Evolutionary conservation across 805 yeast species (phyloP), one percentile per base, ranked within the genome.

Genomic region (Metschnikowia similis): DNA sequence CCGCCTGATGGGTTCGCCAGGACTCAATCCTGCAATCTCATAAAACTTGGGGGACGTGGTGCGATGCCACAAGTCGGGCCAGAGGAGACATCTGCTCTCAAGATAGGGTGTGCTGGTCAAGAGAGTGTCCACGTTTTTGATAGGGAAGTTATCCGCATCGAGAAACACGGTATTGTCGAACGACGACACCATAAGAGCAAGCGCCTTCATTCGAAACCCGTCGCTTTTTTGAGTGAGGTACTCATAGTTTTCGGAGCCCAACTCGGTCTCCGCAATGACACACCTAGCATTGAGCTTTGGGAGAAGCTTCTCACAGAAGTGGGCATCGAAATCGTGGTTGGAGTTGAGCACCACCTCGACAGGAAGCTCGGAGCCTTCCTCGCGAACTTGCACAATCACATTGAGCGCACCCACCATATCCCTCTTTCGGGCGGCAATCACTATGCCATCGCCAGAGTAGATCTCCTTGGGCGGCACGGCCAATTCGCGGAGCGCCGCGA

Each of bases 261-360:
- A 72, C 14, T 67, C 65, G 3, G 66, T 65, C 13, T 71, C 67
- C 50, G 76, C 61, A 13, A 83, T 77, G 13, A 86, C 79, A 73
- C 96, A 89, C 55, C 74, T 75, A 4, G 85, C 92, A 52, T 82
- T 78, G 49, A 84, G 66, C 17, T 63, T 58, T 0, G 92, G 90
- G 56, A 88, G 71, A 2, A 85, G 71, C 8, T 69, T 67, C 21
- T 79, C 81, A 67, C 96, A 89, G 21, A 63, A 59, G 30, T 75
- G 76, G 9, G 49, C 47, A 40, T 69, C 67, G 54, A 74, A 75
- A 37, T 76, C 79, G 0, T 58, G 61, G 7, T 59, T 61, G 4
- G 63, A 52, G 10, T 80, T 77, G 11, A 78, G 59, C 53, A 76
- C 64, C 16, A 77, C 52, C 56, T 77, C 80, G 4, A 76, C 61